phyloP scores from a whole-genome alignment of 306 rosid genomes.

The Leucaena leucocephala region DNA sequence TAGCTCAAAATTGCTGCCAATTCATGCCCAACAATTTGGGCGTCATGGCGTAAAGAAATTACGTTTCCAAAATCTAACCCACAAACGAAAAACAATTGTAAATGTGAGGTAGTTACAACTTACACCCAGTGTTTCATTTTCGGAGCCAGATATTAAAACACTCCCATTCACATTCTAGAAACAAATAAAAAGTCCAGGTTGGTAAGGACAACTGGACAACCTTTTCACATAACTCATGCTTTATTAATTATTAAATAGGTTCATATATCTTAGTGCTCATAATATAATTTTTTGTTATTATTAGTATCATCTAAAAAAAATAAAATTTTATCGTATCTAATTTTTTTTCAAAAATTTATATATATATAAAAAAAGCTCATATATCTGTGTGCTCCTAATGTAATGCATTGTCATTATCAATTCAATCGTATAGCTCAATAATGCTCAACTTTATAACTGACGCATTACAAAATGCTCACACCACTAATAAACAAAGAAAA shows the following conservation, averaged over 20 bases:
- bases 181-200: not conserved
- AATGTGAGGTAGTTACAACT: not conserved
- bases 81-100: not conserved
- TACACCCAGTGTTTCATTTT: not conserved
- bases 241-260: not conserved
- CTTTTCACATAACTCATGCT: not conserved
- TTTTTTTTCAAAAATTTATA: too few relatives aligned
- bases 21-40: too few relatives aligned
- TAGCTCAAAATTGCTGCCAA: not conserved
- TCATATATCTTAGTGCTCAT: too few relatives aligned
- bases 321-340: too few relatives aligned
- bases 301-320: too few relatives aligned
- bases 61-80: not conserved
- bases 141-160: not conserved
- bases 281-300: too few relatives aligned
- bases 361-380: too few relatives aligned
- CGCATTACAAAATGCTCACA: not conserved
- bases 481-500: not conserved
- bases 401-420: not conserved
- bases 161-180: not conserved
- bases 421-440: not conserved
- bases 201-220: not conserved
- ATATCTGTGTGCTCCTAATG: not conserved
- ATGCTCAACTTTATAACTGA: not conserved
- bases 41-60: not conserved